Percentiles rank a stretch among this genome's conserved stretches.
Conservation (phyloP, 768 basidiomycete genomes). For the Tulasnella sp. region DNA sequence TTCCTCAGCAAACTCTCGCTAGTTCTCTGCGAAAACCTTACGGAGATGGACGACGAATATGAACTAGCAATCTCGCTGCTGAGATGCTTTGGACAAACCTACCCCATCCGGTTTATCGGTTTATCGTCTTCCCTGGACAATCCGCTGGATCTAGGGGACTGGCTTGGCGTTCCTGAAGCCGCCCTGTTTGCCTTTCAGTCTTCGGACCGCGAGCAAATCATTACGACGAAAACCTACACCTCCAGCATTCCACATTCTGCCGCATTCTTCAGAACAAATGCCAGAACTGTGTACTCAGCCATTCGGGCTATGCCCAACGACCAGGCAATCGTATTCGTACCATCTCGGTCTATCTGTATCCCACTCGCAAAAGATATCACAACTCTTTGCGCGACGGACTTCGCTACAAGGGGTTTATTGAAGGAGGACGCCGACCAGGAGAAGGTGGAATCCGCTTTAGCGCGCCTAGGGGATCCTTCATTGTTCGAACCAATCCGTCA, state of each 20-base stretch:
- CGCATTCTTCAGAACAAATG: conserved; percentile 84
- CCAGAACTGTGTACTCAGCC: conserved; percentile 80
- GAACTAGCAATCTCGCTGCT: conserved; percentile 78
- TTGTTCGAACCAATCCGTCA: conserved; percentile 71
- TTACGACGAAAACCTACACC: conserved; percentile 60
- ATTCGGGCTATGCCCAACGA: conserved; percentile 50
- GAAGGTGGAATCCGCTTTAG: conserved; percentile 55
- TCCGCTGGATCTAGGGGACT: conserved; percentile 70
- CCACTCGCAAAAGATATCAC: conserved; percentile 76
- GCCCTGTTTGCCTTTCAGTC: conserved; percentile 75
- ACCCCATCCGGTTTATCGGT: conserved; percentile 69
- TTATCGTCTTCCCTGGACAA: conserved; percentile 76
- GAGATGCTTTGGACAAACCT: conserved; percentile 57
- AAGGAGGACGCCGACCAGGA: conserved; percentile 48
- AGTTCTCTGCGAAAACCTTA: conserved; percentile 79
- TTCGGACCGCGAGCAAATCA: conserved; percentile 73
- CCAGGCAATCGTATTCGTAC: conserved; percentile 77
- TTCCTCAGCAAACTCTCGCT: conserved; percentile 49
- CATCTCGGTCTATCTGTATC: conserved; percentile 73
- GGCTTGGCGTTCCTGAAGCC: conserved; percentile 67
- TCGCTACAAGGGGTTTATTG: conserved; percentile 66
- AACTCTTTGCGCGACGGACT: conserved; percentile 77
- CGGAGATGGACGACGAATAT: conserved; percentile 73
- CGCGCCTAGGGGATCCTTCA: conserved; percentile 54
- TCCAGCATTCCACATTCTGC: conserved; percentile 86